phyloP scores from a whole-genome alignment of 2,329 filamentous ascomycete genomes.

The Fusarium graminum region DNA sequence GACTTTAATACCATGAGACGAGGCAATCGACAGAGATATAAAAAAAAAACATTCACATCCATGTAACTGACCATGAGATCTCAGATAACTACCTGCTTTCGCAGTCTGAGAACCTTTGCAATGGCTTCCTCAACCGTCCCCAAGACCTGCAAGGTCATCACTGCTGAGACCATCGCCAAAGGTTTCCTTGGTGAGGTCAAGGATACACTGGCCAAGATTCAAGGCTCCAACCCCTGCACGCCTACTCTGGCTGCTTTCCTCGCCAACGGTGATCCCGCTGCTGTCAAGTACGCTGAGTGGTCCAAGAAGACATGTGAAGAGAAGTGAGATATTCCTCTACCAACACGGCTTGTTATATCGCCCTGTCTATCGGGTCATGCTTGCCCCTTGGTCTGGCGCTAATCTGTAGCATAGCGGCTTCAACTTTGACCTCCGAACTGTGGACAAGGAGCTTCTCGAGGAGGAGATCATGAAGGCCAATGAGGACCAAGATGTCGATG shows the following conservation, averaged over 20 bases:
- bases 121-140: conserved; percentile 58
- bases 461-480: conserved; percentile 90
- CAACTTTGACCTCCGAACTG: conserved; percentile 84
- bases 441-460: conserved; percentile 90
- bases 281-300: conserved; percentile 95
- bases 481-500: conserved; percentile 80
- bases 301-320: conserved; percentile 96
- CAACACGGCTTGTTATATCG: conserved; percentile 25
- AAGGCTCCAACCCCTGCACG: conserved; percentile 65
- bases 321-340: conserved; percentile 74
- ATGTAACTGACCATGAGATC: conserved; percentile 28
- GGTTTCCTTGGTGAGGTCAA: conserved; percentile 82
- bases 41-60: conserved; percentile 15
- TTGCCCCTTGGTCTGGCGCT: conserved; percentile 40
- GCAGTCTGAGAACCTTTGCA: conserved; percentile 27
- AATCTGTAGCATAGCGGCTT: conserved; percentile 75
- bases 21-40: conserved; percentile 8
- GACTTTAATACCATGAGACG: conserved; percentile 11
- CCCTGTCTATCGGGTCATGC: conserved; percentile 40
- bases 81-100: conserved; percentile 24
- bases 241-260: conserved; percentile 92
- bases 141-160: conserved; percentile 91
- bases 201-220: conserved; percentile 78
- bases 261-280: conserved; percentile 90
- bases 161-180: conserved; percentile 89